Evolutionary conservation across 2,329 filamentous ascomycete genomes (phyloP), one percentile per base, ranked within the genome.

Genomic region (Cercospora sp.): DNA sequence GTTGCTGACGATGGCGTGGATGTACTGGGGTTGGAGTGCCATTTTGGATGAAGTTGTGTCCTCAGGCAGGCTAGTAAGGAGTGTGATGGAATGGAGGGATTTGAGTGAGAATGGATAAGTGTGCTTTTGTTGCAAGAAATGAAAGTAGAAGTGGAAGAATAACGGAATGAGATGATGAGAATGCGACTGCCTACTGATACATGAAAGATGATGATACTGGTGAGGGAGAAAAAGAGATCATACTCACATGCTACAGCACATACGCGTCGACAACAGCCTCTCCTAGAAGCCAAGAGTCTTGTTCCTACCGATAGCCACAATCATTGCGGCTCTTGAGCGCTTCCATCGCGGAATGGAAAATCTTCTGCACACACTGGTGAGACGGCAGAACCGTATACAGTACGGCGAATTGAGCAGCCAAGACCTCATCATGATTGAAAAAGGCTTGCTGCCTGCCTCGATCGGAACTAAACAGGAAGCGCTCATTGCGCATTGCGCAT

Each of bases 1-100:
- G 45, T 65, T 66, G 63, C 72, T 72, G 65, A 66, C 57, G 31
- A 69, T 65, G 57, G 63, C 68, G 36, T 69, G 10, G 18, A 67
- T 40, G 13, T 40, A 40, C 0, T 40, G 23, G 28, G 69, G 66
- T 60, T 70, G 66, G 55, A 60, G 65, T 33, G 45, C 16, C 57
- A 59, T 65, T 5, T 57, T 64, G 62, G 28, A 33, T n/a, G 16
- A 40, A 40, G 5, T 40, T 40, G 36, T 40, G 36, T 5, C 23
- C 48, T 8, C 23, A n/a, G 18, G 18, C 9, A 12, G 33, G 12
- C 33, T 36, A 13, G 33, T 36, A 36, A 36, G 33, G 33, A 36
- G 33, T 36, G 33, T 36, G 33, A 36, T 13, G 3, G 33, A 12
- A 33, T 31, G 31, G 31, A 12, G 12, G 31, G 31, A 33, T 33